phyloP scores from a whole-genome alignment of 1,284 basidiomycete genomes.

The Laetiporus sulphureus region DNA sequence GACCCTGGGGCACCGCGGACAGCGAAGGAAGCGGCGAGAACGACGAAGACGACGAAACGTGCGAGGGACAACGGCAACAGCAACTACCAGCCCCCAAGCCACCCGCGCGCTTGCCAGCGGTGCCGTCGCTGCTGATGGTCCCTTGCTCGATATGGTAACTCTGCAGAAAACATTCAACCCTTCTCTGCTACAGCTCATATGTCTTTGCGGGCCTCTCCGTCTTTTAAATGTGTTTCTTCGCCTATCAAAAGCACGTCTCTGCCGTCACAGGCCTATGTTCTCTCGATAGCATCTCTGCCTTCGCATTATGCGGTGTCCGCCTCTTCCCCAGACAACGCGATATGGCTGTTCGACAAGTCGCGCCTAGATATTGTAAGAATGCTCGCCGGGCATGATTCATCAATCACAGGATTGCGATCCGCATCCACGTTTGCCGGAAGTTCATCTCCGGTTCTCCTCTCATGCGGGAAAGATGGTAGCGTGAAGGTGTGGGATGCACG shows the following conservation, averaged over 20 bases:
- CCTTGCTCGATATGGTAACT: too few relatives aligned
- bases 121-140: too few relatives aligned
- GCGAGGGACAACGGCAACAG: conserved; percentile 12
- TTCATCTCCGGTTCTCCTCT: conserved; percentile 36
- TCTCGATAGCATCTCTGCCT: conserved; percentile 43
- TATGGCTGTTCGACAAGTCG: conserved; percentile 56
- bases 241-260: conserved; percentile 32
- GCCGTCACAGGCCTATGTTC: conserved; percentile 46
- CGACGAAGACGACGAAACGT: conserved; percentile 12
- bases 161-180: too few relatives aligned
- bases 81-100: conserved; percentile 7
- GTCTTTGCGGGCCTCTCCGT: conserved; percentile 27
- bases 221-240: conserved; percentile 19
- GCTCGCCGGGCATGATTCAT: conserved; percentile 46
- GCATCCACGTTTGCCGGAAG: conserved; percentile 29
- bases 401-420: conserved; percentile 44
- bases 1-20: conserved; percentile 18
- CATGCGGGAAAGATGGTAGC: conserved; percentile 57
- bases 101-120: background rate
- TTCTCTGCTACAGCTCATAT: too few relatives aligned
- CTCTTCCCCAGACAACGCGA: conserved; percentile 49
- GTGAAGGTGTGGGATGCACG: conserved; percentile 70
- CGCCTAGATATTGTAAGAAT: conserved; percentile 40
- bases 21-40: conserved; percentile 19
- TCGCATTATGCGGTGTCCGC: conserved; percentile 51